Conservation (phyloP, 768 basidiomycete genomes). For the Lentinula sp. region DNA sequence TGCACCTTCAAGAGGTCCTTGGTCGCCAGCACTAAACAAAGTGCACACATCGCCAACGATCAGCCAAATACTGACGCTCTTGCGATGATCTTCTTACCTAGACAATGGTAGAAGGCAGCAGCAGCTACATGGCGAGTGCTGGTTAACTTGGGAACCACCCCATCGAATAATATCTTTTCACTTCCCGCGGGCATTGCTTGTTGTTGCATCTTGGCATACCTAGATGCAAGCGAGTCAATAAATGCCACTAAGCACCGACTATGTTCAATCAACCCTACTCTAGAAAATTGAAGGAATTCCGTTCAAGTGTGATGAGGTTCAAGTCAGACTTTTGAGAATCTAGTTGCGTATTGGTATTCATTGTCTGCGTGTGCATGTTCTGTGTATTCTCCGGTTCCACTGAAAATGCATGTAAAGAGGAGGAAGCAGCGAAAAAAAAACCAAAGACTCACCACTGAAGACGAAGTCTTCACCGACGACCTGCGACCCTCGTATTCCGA, state of each 20-base stretch:
- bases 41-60: not conserved
- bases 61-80: not conserved
- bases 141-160: conserved; percentile 55
- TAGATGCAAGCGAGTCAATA: conserved; percentile 21
- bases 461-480: conserved; percentile 54
- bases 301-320: conserved; percentile 58
- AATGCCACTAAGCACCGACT: not conserved
- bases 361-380: not conserved
- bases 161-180: conserved; percentile 52
- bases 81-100: conserved; percentile 42
- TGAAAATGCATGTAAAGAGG: not conserved
- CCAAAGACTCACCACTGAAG: conserved; percentile 36
- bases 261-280: conserved; percentile 42
- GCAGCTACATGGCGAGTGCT: conserved; percentile 77
- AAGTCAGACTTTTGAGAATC: conserved; percentile 53
- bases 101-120: conserved; percentile 79
- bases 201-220: conserved; percentile 75
- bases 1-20: conserved; percentile 61
- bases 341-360: conserved; percentile 5
- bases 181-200: conserved; percentile 46
- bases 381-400: conserved; percentile 13
- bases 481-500: conserved; percentile 36
- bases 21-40: conserved; percentile 58
- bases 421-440: not conserved
- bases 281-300: conserved; percentile 74